Conservation (phyloP, 1,139 yeast species). For the Nakaseomyces nivariensis region DNA sequence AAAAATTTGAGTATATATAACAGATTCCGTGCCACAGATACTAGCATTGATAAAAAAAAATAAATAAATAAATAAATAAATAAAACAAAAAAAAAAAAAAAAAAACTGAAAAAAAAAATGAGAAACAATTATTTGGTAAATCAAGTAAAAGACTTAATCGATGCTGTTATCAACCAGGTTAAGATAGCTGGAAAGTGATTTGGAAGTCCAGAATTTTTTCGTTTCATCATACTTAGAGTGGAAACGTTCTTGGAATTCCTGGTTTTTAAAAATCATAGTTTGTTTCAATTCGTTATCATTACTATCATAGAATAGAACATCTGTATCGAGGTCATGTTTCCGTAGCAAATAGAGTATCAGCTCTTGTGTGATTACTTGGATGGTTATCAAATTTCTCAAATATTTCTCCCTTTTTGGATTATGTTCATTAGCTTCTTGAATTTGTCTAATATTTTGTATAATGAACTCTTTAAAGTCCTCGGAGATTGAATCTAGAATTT, state of each 20-base stretch:
- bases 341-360: slow-evolving; percentile 9
- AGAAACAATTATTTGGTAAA: too few species aligned
- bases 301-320: slow-evolving; percentile 7
- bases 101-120: too few species aligned
- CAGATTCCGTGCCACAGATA: too few species aligned
- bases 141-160: not conserved
- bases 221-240: not conserved
- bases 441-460: slow-evolving; percentile 8
- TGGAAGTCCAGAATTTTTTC: not conserved
- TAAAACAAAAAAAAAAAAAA: too few species aligned
- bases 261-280: not conserved
- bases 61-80: too few species aligned
- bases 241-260: not conserved
- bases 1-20: too few species aligned
- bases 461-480: slow-evolving; percentile 22
- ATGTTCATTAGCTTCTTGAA: not conserved
- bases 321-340: slow-evolving; percentile 12
- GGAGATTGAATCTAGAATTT: slow-evolving; percentile 14
- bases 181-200: not conserved
- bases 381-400: not conserved
- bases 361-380: slow-evolving; percentile 10
- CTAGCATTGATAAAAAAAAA: too few species aligned
- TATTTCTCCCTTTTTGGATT: not conserved
- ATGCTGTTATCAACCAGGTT: not conserved
- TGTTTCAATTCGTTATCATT: not conserved